These are phyloP conservation scores for Phallus indusiatus DNA, from an alignment of 768 basidiomycete species.

Conservation along the genomic window DNA sequence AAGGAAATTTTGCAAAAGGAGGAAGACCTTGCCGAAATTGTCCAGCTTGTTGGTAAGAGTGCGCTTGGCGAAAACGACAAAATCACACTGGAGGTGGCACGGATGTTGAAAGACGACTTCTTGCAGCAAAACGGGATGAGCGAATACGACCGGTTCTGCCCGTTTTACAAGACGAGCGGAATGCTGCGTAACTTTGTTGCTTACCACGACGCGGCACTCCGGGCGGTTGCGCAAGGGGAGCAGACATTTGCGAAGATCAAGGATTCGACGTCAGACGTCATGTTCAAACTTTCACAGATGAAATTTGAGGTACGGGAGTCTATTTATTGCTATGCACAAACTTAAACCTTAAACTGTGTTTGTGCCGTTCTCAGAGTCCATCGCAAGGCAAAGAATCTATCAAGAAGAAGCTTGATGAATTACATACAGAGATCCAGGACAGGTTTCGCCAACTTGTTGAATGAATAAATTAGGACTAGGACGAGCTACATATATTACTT, in stretches of 20 bases:
- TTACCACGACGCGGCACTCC: conserved; percentile 87
- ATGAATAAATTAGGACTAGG: conserved; percentile 41
- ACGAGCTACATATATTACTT: too few species aligned
- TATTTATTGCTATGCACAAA: neutral
- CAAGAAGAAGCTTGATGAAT: conserved; percentile 68
- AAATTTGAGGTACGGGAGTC: conserved; percentile 77
- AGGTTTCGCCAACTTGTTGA: conserved; percentile 84
- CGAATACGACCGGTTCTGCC: conserved; percentile 94
- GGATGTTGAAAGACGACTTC: conserved; percentile 96
- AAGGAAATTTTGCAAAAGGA: conserved; percentile 99
- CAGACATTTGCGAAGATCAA: conserved; percentile 81
- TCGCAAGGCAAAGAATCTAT: conserved; percentile 83
- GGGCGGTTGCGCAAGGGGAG: conserved; percentile 75
- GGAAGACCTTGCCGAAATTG: conserved; percentile 96
- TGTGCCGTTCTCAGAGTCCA: conserved; percentile 51
- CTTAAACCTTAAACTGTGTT: neutral
- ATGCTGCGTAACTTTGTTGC: conserved; percentile 94
- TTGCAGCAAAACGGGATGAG: conserved; percentile 98
- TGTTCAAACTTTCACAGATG: conserved; percentile 99
- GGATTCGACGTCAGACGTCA: conserved; percentile 76
- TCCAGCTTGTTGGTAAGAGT: conserved; percentile 98
- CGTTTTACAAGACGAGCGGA: conserved; percentile 96
- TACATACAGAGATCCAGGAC: conserved; percentile 83
- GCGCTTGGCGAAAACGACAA: conserved; percentile 96
- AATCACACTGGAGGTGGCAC: conserved; percentile 94